Evolutionary conservation across 116 monocot species (phyloP), one percentile per base, ranked within the genome.

Genomic region (Trichopus zeylanicus): DNA sequence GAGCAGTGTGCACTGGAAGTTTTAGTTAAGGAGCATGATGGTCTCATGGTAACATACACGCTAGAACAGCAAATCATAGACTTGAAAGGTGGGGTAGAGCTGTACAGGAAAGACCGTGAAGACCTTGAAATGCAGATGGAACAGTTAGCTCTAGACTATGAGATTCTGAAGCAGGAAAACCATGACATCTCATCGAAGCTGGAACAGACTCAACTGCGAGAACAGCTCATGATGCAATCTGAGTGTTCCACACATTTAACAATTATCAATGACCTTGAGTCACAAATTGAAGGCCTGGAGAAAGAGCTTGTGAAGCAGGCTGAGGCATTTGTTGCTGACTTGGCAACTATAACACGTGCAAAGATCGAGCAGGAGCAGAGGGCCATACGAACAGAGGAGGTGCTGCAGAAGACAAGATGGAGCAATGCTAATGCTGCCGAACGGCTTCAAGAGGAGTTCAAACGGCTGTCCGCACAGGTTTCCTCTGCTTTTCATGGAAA

Each of bases 101-200:
- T 82, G 10, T 82, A 91, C 61, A 81, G 63, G 60, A 87, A 78
- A 66, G 87, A 87, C 32, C 78, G 70, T 52, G 97, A 91, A 57
- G 79, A 84, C 11, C 59, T 82, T 13, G 87, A 97, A 63, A 84
- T 90, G 84, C 84, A 91, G 63, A 84, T 90, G 79, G 87, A 91
- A 57, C 91, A 97, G 60, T 65, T 91, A 51, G 87, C 87, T 24
- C 71, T 97, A 30, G 91, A 97, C 55, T 87, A 90, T 63, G 91
- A 97, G 80, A 97, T 87, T 47, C 30, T 87, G 49, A 97, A 84
- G 53, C 97, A 95, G 70, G 95, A 87, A 76, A 78, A 98, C 46
- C 98, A 98, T 58, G 78, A 82, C 28, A 68, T 82, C 46, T 68
- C 85, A 30, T 62, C 65, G 25, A 98, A 64, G 64, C 62, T 91